These are phyloP conservation scores for Boletales sp. DNA, from an alignment of 768 basidiomycete species.

Conservation along the genomic window DNA sequence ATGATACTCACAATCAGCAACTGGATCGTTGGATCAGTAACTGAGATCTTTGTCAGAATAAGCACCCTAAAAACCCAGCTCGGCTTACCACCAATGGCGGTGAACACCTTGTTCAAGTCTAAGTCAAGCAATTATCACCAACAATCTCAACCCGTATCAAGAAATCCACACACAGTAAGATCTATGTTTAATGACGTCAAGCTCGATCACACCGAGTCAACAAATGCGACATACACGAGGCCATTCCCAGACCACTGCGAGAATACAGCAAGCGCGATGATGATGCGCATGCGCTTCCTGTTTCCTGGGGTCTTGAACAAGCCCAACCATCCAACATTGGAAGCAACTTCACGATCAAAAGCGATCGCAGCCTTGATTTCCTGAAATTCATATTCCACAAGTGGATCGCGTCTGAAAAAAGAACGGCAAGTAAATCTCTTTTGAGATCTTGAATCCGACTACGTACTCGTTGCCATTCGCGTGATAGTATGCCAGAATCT, in stretches of 20 bases:
- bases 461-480: constrained; percentile 37
- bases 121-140: too few relatives aligned
- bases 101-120: too few relatives aligned
- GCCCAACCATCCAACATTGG: constrained; percentile 41
- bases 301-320: constrained; percentile 52
- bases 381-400: constrained; percentile 58
- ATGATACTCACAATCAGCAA: constrained; percentile 31
- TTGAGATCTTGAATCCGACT: too few relatives aligned
- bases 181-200: too few relatives aligned
- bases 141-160: too few relatives aligned
- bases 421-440: neutral
- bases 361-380: constrained; percentile 61
- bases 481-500: constrained; percentile 40
- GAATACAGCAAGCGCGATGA: constrained; percentile 57
- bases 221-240: constrained; percentile 31
- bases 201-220: too few relatives aligned
- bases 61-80: too few relatives aligned
- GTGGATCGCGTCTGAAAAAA: constrained; percentile 21
- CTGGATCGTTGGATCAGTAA: constrained; percentile 28
- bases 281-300: constrained; percentile 50
- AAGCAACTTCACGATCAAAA: constrained; percentile 39
- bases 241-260: constrained; percentile 58
- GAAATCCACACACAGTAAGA: too few relatives aligned
- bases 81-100: too few relatives aligned
- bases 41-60: too few relatives aligned